Conservation (phyloP, 495 filamentous ascomycete species). For the Podospora tetraspora region DNA sequence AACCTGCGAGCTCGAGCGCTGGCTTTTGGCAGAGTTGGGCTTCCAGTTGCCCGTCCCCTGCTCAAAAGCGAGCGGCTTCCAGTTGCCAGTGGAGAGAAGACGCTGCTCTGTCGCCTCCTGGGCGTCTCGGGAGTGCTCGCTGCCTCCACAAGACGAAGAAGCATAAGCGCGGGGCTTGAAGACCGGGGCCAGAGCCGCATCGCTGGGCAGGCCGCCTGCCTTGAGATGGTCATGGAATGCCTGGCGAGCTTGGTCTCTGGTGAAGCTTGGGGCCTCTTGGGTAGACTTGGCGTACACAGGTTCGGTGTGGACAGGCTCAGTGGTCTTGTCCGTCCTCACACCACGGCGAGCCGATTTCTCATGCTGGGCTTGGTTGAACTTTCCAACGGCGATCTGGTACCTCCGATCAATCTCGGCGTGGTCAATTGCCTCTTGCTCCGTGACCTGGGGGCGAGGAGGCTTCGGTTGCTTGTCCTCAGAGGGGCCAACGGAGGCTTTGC, state of each 20-base stretch:
- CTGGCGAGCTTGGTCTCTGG: neutral
- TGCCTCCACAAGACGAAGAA: slow-evolving; percentile 14
- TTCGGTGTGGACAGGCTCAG: neutral
- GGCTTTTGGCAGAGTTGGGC: neutral
- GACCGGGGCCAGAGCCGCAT: slow-evolving; percentile 24
- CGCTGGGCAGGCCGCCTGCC: slow-evolving; percentile 20
- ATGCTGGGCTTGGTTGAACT: neutral
- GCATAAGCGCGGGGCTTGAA: slow-evolving; percentile 28
- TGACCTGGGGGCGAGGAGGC: neutral
- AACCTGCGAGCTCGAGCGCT: slow-evolving; percentile 3
- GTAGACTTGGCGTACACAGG: neutral
- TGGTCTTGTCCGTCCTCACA: neutral
- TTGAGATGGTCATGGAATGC: slow-evolving; percentile 18
- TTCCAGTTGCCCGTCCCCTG: slow-evolving; percentile 1
- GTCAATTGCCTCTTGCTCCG: neutral
- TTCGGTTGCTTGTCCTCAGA: neutral
- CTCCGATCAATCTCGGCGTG: neutral
- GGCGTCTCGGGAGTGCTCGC: slow-evolving; percentile 12
- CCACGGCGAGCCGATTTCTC: neutral
- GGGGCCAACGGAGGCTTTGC: slow-evolving; percentile 1
- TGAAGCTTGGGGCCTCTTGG: slow-evolving; percentile 2
- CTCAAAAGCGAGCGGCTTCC: neutral
- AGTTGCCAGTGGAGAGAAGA: neutral
- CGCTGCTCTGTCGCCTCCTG: slow-evolving; percentile 14
- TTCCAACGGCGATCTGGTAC: neutral